Percentiles rank a stretch among this genome's conserved stretches.
phyloP scores from a whole-genome alignment of 2,329 filamentous ascomycete genomes.

The Cercospora nicotianae region DNA sequence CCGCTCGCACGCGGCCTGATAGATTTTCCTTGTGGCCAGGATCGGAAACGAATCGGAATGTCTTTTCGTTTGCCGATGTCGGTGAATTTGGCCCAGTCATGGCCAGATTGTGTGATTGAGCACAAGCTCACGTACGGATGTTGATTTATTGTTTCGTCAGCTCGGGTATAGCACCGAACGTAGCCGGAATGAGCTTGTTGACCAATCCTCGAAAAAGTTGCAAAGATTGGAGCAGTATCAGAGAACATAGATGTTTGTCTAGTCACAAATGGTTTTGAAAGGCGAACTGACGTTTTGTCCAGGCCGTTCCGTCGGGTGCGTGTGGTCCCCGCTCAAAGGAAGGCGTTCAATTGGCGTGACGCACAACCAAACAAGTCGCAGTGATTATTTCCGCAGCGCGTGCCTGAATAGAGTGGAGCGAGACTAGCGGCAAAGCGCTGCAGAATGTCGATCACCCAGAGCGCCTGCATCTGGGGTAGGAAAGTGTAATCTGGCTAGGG shows the following conservation, averaged over 20 bases:
- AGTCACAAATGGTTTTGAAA: not conserved
- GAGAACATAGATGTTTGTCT: not conserved
- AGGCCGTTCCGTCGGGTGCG: conserved; percentile 1
- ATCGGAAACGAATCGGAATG: conserved; percentile 32
- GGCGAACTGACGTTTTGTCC: not conserved
- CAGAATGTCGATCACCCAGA: conserved; percentile 8
- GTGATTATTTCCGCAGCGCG: conserved; percentile 12
- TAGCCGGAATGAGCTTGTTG: not conserved
- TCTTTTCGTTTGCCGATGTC: conserved; percentile 14
- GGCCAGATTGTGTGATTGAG: not conserved
- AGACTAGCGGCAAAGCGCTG: conserved; percentile 12
- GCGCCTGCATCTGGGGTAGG: conserved; percentile 8
- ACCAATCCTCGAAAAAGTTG: not conserved
- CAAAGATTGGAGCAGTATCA: not conserved
- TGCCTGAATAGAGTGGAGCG: conserved; percentile 7
- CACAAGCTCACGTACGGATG: not conserved
- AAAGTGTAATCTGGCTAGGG: conserved; percentile 1
- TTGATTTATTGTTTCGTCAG: not conserved
- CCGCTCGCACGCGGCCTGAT: conserved; percentile 32
- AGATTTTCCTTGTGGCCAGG: conserved; percentile 34
- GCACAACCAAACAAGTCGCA: conserved; percentile 7
- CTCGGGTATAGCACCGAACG: not conserved
- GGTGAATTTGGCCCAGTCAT: conserved; percentile 21
- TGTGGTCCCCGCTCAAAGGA: conserved; percentile 5
- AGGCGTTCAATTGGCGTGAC: conserved; percentile 7